phyloP scores from a whole-genome alignment of 164 flowering plant genomes.

The Berberis thunbergii region DNA sequence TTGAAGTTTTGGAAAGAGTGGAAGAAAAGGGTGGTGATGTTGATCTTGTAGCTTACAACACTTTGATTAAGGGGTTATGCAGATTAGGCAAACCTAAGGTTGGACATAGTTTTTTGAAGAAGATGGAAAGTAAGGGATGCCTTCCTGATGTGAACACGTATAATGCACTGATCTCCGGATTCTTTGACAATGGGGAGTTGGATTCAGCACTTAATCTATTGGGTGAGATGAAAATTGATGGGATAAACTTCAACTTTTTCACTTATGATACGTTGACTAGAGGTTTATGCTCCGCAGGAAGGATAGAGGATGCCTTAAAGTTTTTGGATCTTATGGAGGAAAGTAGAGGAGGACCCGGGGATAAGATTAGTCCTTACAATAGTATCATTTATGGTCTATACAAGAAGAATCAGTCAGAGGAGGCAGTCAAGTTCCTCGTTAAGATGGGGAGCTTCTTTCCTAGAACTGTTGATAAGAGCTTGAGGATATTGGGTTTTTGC shows the following conservation, averaged over 20 bases:
- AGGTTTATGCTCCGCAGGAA: conserved; percentile 58
- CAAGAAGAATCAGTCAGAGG: conserved; percentile 35
- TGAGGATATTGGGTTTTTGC: conserved; percentile 39
- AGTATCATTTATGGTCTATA: conserved; percentile 70
- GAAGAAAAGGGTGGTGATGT: conserved; percentile 47
- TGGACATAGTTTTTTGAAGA: conserved; percentile 41
- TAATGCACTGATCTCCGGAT: conserved; percentile 54
- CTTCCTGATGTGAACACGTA: conserved; percentile 70
- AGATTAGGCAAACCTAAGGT: conserved; percentile 43
- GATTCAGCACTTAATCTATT: conserved; percentile 60
- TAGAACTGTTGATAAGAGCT: conserved; percentile 47
- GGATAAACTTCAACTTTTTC: conserved; percentile 38
- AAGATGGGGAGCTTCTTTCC: conserved; percentile 54
- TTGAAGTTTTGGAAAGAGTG: conserved; percentile 59
- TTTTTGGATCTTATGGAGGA: conserved; percentile 52
- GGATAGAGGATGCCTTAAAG: conserved; percentile 46
- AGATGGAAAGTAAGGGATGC: conserved; percentile 81
- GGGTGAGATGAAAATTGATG: conserved; percentile 59
- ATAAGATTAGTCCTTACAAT: conserved; percentile 57
- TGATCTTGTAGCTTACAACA: conserved; percentile 63
- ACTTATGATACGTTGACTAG: conserved; percentile 52
- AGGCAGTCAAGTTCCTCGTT: conserved; percentile 44
- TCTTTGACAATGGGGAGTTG: conserved; percentile 43
- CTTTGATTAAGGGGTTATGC: conserved; percentile 69
- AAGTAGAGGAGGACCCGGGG: conserved; percentile 23